Conservation (phyloP, 1,139 yeast genomes). For the Saccharomyces pastorianus region DNA sequence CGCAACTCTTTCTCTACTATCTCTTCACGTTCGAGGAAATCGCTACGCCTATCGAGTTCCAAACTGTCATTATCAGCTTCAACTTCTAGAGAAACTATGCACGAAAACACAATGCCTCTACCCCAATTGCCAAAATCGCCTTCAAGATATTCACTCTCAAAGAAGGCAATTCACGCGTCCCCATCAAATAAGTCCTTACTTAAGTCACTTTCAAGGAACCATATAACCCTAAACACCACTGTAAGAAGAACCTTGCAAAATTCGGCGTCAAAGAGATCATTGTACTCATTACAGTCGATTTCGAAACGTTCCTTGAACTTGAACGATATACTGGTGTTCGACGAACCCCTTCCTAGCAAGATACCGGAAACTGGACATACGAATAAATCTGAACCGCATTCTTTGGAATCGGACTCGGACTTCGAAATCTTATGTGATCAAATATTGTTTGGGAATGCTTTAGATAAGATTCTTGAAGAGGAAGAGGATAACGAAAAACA, state of each 20-base stretch:
- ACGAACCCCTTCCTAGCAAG: slow-evolving; percentile 14
- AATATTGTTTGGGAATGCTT: slow-evolving; percentile 23
- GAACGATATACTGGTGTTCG: slow-evolving; percentile 22
- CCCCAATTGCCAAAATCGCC: background rate
- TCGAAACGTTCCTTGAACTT: slow-evolving; percentile 31
- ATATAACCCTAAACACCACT: background rate
- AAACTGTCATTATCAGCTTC: slow-evolving; percentile 3
- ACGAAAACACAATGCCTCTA: background rate
- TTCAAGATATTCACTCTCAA: background rate
- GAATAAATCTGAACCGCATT: background rate
- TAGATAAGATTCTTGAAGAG: slow-evolving; percentile 24
- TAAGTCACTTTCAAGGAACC: slow-evolving; percentile 4
- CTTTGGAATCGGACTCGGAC: slow-evolving; percentile 21
- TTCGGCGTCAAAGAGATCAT: slow-evolving; percentile 29
- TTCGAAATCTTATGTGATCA: slow-evolving; percentile 27
- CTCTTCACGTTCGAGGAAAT: background rate
- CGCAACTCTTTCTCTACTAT: slow-evolving; percentile 9
- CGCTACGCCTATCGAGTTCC: slow-evolving; percentile 2
- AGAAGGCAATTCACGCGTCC: background rate
- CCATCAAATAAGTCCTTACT: slow-evolving; percentile 7
- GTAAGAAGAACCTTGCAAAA: slow-evolving; percentile 22
- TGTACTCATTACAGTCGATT: slow-evolving; percentile 29
- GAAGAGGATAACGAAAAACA: slow-evolving; percentile 11
- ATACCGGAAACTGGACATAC: background rate
- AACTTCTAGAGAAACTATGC: slow-evolving; percentile 11